These are phyloP conservation scores for Arachis monticola DNA, from an alignment of 331 rosid genomes.

Conservation along the genomic window DNA sequence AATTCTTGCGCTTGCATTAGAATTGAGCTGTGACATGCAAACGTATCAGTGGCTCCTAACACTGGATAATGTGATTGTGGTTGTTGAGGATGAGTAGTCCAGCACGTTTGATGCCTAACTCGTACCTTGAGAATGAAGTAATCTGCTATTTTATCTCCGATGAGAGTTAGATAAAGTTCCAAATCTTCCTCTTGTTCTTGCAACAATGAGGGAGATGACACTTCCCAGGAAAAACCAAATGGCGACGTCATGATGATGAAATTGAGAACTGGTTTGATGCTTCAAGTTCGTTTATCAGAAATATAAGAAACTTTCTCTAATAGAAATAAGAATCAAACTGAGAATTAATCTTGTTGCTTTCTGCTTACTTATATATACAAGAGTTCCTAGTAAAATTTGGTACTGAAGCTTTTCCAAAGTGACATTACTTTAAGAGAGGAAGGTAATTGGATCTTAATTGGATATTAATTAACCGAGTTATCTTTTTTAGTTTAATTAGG, in stretches of 20 bases:
- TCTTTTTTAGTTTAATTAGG: too few relatives aligned
- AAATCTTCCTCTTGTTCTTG: neutral
- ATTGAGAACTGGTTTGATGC: neutral
- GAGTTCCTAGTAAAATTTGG: too few relatives aligned
- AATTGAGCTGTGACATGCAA: neutral
- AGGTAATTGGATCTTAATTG: too few relatives aligned
- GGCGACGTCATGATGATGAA: slow-evolving; percentile 1
- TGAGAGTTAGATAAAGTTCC: neutral
- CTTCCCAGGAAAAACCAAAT: neutral
- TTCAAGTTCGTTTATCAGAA: neutral
- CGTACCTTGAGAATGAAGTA: neutral
- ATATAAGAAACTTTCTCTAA: neutral
- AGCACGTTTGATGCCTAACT: neutral
- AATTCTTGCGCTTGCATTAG: neutral
- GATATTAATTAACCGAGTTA: too few relatives aligned
- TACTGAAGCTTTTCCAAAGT: too few relatives aligned
- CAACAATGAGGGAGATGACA: neutral
- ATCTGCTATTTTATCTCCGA: neutral
- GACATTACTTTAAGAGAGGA: too few relatives aligned
- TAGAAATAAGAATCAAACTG: too few relatives aligned
- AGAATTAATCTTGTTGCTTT: too few relatives aligned
- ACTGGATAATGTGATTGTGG: neutral
- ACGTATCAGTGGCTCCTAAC: too few relatives aligned
- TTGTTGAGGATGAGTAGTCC: neutral
- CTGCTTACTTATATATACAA: too few relatives aligned